Evolutionary conservation across 2,329 filamentous ascomycete genomes (phyloP).

Genomic region (Mycosphaerella sp.): DNA sequence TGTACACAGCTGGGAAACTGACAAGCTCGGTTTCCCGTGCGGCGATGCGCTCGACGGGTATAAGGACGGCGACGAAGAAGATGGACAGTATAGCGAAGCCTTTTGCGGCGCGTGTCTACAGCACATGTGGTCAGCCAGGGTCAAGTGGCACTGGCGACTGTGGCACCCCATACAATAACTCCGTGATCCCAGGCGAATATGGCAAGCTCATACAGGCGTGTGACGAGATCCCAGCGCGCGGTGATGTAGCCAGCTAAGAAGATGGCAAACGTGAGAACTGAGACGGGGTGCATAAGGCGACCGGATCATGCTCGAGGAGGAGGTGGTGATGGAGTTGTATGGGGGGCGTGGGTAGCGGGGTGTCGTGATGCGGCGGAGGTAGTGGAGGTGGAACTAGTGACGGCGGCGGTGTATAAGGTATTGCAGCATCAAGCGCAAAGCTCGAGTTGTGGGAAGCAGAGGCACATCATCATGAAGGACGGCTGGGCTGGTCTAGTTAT

Average conservation of each 20-base stretch:
- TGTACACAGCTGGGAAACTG: constrained; percentile 37
- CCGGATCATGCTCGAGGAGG: constrained; percentile 10
- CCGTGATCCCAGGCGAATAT: constrained; percentile 99
- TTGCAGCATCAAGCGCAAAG: too few species aligned
- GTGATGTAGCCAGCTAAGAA: constrained; percentile 99
- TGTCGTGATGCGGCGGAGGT: not conserved
- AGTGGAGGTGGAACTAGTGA: too few species aligned
- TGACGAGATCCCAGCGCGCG: constrained; percentile 97
- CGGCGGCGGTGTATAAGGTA: too few species aligned
- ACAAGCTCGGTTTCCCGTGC: constrained; percentile 74
- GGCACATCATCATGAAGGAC: not conserved
- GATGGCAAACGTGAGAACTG: constrained; percentile 88
- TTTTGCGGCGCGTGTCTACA: constrained; percentile 73
- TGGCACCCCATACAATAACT: constrained; percentile 63
- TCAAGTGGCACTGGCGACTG: not conserved
- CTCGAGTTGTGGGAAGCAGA: too few species aligned
- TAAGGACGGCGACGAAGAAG: constrained; percentile 74
- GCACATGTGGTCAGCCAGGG: not conserved
- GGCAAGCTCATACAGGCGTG: constrained; percentile 90
- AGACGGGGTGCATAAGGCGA: constrained; percentile 85
- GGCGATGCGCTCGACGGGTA: constrained; percentile 80
- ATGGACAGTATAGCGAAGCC: constrained; percentile 76
- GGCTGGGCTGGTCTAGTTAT: too few species aligned
- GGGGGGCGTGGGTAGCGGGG: not conserved
- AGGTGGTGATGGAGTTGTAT: not conserved